phyloP scores from a whole-genome alignment of 225 moss, liverwort and hornwort genomes.

The Climacium dendroides region DNA sequence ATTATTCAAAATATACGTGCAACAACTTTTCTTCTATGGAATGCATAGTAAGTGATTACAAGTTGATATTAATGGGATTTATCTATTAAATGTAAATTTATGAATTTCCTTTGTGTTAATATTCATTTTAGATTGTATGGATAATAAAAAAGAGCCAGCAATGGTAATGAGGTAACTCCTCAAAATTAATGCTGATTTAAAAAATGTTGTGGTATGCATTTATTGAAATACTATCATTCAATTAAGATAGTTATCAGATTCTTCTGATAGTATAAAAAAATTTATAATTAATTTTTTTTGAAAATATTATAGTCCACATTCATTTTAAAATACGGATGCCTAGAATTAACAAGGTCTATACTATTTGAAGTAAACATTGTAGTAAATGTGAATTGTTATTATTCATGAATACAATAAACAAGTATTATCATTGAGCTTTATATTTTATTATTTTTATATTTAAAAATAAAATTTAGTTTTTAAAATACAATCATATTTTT shows the following conservation, averaged over 20 bases:
- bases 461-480: accelerated
- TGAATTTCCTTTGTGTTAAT: not conserved
- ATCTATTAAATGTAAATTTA: too few species aligned
- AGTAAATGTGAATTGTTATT: not conserved
- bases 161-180: accelerated
- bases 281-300: too few species aligned
- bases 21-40: not conserved
- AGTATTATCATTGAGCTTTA: too few species aligned
- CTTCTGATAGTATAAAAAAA: accelerated
- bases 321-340: not conserved
- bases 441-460: too few species aligned
- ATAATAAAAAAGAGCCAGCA: not conserved
- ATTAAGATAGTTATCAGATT: not conserved
- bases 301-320: not conserved
- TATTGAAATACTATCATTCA: not conserved
- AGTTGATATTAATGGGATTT: not conserved
- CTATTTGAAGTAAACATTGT: not conserved
- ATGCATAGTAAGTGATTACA: not conserved
- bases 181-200: not conserved
- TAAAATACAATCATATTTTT: not conserved
- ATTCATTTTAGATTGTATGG: too few species aligned
- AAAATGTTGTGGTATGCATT: not conserved
- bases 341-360: accelerated
- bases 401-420: not conserved
- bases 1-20: not conserved